A percentile compares a stretch with the other conserved stretches of the same genome.
These are phyloP conservation scores for Seiridium cupressi DNA, from an alignment of 2,329 filamentous ascomycete species.

Conservation along the genomic window DNA sequence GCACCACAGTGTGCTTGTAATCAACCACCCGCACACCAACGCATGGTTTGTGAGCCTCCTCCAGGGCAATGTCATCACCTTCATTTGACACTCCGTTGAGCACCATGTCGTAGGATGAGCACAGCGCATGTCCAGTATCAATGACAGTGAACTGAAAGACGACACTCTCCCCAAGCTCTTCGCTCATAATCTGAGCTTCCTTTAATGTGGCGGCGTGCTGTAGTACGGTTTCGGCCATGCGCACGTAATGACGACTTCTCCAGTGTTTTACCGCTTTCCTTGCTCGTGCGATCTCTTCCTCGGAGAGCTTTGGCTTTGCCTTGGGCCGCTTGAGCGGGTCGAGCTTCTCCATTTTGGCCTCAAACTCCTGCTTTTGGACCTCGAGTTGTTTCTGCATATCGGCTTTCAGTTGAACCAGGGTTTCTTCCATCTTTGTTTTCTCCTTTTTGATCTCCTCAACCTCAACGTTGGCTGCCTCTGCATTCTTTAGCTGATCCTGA, in stretches of 20 bases:
- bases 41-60: conserved; percentile 82
- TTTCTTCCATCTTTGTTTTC: conserved; percentile 80
- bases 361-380: conserved; percentile 79
- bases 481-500: conserved; percentile 71
- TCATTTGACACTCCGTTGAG: conserved; percentile 86
- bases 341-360: conserved; percentile 78
- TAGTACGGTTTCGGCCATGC: conserved; percentile 88
- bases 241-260: conserved; percentile 82
- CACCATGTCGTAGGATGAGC: conserved; percentile 95
- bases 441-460: conserved; percentile 81
- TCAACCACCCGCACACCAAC: conserved; percentile 88
- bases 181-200: conserved; percentile 97
- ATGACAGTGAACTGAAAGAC: conserved; percentile 94
- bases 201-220: conserved; percentile 87
- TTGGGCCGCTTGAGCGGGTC: conserved; percentile 61
- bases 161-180: conserved; percentile 88
- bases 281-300: conserved; percentile 70
- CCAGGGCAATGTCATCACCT: conserved; percentile 77
- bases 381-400: conserved; percentile 87
- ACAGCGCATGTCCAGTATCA: conserved; percentile 82
- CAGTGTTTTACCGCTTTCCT: conserved; percentile 69
- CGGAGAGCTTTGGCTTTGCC: conserved; percentile 63
- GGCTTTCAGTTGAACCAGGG: conserved; percentile 72
- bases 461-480: conserved; percentile 73
- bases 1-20: conserved; percentile 80